These are phyloP conservation scores for Achlya hypogyna DNA, from an alignment of 352 stramenopile species.

Conservation along the genomic window DNA sequence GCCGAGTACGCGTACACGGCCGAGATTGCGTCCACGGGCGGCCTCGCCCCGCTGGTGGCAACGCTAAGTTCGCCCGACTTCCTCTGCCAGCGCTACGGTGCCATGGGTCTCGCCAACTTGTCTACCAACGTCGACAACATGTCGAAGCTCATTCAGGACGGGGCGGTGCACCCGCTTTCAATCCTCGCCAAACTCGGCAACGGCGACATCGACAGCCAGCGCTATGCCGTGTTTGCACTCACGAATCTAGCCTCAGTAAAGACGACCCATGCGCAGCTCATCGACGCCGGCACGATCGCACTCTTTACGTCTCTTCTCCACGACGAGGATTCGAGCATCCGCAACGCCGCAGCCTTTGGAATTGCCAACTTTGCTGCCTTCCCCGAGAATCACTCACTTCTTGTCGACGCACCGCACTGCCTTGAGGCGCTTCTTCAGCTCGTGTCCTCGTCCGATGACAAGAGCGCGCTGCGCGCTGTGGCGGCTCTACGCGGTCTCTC, in stretches of 20 bases:
- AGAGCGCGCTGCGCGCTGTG: constrained; percentile 86
- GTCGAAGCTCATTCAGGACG: constrained; percentile 86
- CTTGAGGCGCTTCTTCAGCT: constrained; percentile 53
- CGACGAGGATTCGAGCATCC: constrained; percentile 71
- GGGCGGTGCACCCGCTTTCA: constrained; percentile 81
- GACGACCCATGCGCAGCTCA: constrained; percentile 73
- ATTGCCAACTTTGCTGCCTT: constrained; percentile 93
- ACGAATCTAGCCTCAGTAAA: constrained; percentile 88
- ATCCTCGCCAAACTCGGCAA: constrained; percentile 77
- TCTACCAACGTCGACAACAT: constrained; percentile 88
- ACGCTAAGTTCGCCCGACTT: constrained; percentile 88
- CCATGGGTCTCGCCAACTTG: constrained; percentile 94
- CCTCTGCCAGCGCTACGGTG: constrained; percentile 89
- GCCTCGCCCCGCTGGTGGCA: constrained; percentile 79
- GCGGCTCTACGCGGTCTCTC: constrained; percentile 88
- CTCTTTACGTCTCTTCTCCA: constrained; percentile 65
- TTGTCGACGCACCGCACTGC: constrained; percentile 48
- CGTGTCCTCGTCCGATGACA: constrained; percentile 46
- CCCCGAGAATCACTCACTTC: constrained; percentile 78
- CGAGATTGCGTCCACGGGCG: constrained; percentile 86
- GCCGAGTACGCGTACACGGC: constrained; percentile 90
- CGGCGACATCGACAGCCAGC: constrained; percentile 85
- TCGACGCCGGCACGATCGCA: constrained; percentile 61
- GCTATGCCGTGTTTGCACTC: constrained; percentile 89
- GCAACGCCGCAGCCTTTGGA: constrained; percentile 86